Evolutionary conservation across 208 protist species (phyloP).

Genomic region (Ichthyophonus hoferi): DNA sequence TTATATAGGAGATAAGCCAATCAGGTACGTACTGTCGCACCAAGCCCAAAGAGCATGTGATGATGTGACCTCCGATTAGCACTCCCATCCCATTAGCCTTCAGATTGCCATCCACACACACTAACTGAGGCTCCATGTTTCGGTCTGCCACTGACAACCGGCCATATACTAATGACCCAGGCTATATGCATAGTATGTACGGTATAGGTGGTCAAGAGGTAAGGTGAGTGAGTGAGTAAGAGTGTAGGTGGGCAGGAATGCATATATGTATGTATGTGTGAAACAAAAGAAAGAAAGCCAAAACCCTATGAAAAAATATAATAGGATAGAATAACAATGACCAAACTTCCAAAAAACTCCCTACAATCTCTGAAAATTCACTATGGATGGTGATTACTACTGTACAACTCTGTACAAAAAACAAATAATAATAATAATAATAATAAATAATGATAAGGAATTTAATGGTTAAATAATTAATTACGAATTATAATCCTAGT

Average conservation of each 20-base stretch:
- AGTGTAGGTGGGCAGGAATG: neutral
- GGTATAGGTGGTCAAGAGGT: no score
- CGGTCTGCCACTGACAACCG: constrained; percentile 63
- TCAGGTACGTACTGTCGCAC: constrained; percentile 34
- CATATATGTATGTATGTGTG: neutral
- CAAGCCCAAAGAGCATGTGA: constrained; percentile 53
- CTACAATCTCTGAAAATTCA: no score
- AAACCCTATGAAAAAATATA: no score
- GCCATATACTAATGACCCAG: constrained; percentile 64
- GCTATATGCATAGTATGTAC: constrained; percentile 29
- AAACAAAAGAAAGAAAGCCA: no score
- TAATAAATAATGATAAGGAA: no score
- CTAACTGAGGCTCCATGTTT: constrained; percentile 72
- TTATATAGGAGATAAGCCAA: neutral
- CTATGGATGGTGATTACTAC: no score
- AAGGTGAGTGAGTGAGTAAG: neutral
- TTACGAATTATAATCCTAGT: no score
- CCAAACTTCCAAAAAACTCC: no score
- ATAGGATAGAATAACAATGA: no score
- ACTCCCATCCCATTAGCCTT: constrained; percentile 66
- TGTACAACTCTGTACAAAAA: no score
- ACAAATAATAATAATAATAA: no score
- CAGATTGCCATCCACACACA: constrained; percentile 51
- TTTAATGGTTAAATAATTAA: no score
- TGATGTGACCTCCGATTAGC: constrained; percentile 58